These are phyloP conservation scores for Cryptococcus hybrid DNA, from an alignment of 1,284 basidiomycete genomes.

Conservation along the genomic window DNA sequence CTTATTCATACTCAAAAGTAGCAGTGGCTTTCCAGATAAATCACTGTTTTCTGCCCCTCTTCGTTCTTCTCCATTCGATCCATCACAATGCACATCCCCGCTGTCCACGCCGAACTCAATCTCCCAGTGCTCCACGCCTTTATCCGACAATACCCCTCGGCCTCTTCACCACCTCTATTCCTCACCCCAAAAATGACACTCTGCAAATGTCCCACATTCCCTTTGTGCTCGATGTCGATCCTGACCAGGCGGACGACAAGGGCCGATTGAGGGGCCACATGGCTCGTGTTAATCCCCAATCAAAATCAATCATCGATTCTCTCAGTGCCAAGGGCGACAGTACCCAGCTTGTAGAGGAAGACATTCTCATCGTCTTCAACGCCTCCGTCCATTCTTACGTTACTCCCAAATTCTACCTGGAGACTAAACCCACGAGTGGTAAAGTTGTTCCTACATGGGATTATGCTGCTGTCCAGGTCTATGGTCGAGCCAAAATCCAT, in stretches of 20 bases:
- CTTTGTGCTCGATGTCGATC: constrained; percentile 45
- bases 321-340: background rate
- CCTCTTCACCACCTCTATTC: constrained; percentile 50
- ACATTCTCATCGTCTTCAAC: constrained; percentile 48
- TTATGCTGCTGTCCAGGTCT: constrained; percentile 49
- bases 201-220: constrained; percentile 54
- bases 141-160: constrained; percentile 51
- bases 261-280: constrained; percentile 42
- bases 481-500: constrained; percentile 38
- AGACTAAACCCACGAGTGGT: constrained; percentile 44
- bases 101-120: constrained; percentile 51
- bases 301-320: constrained; percentile 34
- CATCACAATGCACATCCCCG: constrained; percentile 51
- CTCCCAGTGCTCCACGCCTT: constrained; percentile 47
- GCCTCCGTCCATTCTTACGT: constrained; percentile 45
- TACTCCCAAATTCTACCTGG: constrained; percentile 45
- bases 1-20: too few species aligned
- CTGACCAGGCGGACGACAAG: constrained; percentile 10
- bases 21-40: too few species aligned
- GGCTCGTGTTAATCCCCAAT: constrained; percentile 48
- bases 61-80: background rate
- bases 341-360: constrained; percentile 22
- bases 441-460: constrained; percentile 52
- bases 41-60: background rate
- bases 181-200: constrained; percentile 30